Percentiles rank a stretch among this genome's conserved stretches.
phyloP scores from a whole-genome alignment of 192 early-diverging fungal species.

The Phlyctochytrium planicorne region DNA sequence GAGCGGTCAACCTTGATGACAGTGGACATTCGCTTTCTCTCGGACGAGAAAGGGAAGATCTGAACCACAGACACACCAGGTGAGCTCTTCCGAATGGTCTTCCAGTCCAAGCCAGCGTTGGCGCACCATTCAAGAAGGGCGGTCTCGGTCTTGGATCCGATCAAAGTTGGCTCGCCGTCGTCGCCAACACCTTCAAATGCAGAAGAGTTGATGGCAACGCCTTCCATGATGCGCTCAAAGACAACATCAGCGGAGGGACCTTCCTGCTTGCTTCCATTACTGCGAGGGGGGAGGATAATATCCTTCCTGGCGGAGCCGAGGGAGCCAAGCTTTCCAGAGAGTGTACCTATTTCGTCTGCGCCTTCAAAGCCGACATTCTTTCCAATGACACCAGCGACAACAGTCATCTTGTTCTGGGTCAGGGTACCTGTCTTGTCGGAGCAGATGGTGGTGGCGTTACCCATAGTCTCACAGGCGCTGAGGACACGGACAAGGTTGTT shows the following conservation, averaged over 20 bases:
- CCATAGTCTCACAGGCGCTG: slow-evolving; percentile 98
- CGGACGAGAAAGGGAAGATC: slow-evolving; percentile 87
- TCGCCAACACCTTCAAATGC: slow-evolving; percentile 22
- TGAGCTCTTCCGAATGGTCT: slow-evolving; percentile 58
- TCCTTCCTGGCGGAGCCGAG: neutral
- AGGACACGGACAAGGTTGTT: slow-evolving; percentile 96
- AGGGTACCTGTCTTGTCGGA: slow-evolving; percentile 99
- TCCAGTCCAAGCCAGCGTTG: slow-evolving; percentile 63
- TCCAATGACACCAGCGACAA: slow-evolving; percentile 82
- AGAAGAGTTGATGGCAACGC: slow-evolving; percentile 35
- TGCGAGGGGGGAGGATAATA: neutral
- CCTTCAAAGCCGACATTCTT: slow-evolving; percentile 58
- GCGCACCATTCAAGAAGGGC: slow-evolving; percentile 81
- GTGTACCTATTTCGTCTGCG: slow-evolving; percentile 28
- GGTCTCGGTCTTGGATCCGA: slow-evolving; percentile 93
- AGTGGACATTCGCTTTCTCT: slow-evolving; percentile 91
- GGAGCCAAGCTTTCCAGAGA: slow-evolving; percentile 3
- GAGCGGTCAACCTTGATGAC: slow-evolving; percentile 58
- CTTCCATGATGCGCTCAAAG: slow-evolving; percentile 17
- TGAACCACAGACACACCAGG: slow-evolving; percentile 55
- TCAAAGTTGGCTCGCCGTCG: slow-evolving; percentile 38
- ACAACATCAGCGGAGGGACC: slow-evolving; percentile 8
- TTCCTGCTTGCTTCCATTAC: slow-evolving; percentile 1
- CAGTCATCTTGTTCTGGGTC: slow-evolving; percentile 97
- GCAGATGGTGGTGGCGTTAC: slow-evolving; percentile 96